Conservation (phyloP, 345 rosid genomes). For the Eucalyptus pauciflora region DNA sequence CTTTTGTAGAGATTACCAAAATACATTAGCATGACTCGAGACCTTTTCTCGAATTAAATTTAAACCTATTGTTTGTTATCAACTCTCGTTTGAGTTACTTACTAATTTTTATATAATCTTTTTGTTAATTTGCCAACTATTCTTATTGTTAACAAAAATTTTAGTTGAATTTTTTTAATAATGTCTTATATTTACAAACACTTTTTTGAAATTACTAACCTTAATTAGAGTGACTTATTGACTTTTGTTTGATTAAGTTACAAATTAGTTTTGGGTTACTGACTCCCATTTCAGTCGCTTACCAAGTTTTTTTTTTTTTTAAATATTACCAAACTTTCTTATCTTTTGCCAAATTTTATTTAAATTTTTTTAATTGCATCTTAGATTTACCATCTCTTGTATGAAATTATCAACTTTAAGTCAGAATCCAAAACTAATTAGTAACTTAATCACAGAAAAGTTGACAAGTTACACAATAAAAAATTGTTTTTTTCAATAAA, state of each 20-base stretch:
- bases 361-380: background rate
- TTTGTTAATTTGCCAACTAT: background rate
- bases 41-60: background rate
- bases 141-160: background rate
- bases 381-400: background rate
- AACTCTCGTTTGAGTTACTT: background rate
- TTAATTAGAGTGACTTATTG: background rate
- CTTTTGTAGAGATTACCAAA: background rate
- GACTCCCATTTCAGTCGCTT: background rate
- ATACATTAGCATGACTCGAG: background rate
- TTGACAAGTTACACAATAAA: background rate
- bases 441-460: background rate
- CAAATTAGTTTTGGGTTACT: background rate
- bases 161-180: background rate
- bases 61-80: background rate
- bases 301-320: background rate
- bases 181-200: background rate
- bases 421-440: background rate
- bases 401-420: background rate
- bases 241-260: background rate
- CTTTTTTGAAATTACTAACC: background rate
- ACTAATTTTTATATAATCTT: background rate
- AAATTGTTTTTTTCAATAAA: no score
- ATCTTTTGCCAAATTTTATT: background rate
- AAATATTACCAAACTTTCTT: background rate